Evolutionary conservation across 2,329 filamentous ascomycete species (phyloP).

Genomic region (Trichoderma atrobrunneum): DNA sequence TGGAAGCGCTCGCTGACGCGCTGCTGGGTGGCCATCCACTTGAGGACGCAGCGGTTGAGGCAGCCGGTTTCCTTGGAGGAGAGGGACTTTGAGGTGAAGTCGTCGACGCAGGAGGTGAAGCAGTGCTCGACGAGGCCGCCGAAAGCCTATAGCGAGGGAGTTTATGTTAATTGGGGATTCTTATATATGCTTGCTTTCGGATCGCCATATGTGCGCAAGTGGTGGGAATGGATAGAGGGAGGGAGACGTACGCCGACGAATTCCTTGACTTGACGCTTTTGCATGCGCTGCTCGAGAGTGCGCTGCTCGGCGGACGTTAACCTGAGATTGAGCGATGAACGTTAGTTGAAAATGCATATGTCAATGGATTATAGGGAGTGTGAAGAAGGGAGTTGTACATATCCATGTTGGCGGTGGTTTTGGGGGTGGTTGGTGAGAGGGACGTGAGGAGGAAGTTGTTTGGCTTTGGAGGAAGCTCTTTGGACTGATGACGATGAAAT

Average conservation of each 20-base stretch:
- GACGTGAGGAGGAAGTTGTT: background rate
- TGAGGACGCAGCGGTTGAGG: conserved; percentile 91
- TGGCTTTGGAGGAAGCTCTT: background rate
- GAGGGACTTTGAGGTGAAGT: conserved; percentile 97
- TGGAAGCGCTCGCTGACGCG: conserved; percentile 88
- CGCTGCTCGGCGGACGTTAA: conserved; percentile 80
- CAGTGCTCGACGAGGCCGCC: conserved; percentile 67
- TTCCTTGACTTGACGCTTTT: conserved; percentile 98
- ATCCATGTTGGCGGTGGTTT: conserved; percentile 29
- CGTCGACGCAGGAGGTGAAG: conserved; percentile 95
- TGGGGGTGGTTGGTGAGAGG: background rate
- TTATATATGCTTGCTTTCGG: background rate
- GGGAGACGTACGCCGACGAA: conserved; percentile 81
- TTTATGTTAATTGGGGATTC: background rate
- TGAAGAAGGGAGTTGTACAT: conserved; percentile 24
- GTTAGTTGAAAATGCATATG: background rate
- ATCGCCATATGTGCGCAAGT: background rate
- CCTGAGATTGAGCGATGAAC: conserved; percentile 31
- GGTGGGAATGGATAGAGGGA: background rate
- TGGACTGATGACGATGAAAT: conserved; percentile 21
- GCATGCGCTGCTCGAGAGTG: conserved; percentile 90
- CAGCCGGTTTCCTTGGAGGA: conserved; percentile 85
- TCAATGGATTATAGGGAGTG: background rate
- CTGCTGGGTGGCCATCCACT: conserved; percentile 89
- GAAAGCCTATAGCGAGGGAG: conserved; percentile 33